phyloP scores from a whole-genome alignment of 2,329 filamentous ascomycete genomes.

The Colletotrichum gigasporum region DNA sequence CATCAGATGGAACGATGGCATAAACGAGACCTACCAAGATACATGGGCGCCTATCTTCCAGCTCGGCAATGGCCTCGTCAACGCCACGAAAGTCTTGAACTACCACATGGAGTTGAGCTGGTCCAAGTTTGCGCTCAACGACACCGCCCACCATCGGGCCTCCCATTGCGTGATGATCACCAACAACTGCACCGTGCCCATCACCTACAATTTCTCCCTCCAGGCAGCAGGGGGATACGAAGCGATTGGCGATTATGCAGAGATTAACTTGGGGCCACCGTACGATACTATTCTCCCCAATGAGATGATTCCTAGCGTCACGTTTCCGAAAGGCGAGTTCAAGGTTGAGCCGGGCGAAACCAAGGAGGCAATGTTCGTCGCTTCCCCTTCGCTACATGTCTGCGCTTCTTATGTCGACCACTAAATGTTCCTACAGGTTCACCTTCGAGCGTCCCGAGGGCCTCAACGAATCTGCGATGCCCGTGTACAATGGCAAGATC shows the following conservation, averaged over 20 bases:
- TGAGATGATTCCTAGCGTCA: neutral
- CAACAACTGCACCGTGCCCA: constrained; percentile 48
- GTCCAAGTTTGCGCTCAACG: constrained; percentile 57
- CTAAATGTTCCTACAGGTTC: constrained; percentile 28
- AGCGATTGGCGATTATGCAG: neutral
- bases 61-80: constrained; percentile 57
- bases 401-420: neutral
- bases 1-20: constrained; percentile 43
- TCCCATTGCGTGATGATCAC: constrained; percentile 49
- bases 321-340: constrained; percentile 20
- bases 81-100: constrained; percentile 55
- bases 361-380: constrained; percentile 30
- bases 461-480: constrained; percentile 42
- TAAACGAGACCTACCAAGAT: constrained; percentile 31
- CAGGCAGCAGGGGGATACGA: constrained; percentile 42
- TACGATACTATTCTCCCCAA: neutral
- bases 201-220: constrained; percentile 51
- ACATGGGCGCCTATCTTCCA: constrained; percentile 46
- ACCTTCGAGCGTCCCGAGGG: constrained; percentile 39
- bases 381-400: neutral
- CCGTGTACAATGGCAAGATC: constrained; percentile 56
- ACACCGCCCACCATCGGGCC: constrained; percentile 53
- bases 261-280: constrained; percentile 14
- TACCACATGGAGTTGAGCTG: constrained; percentile 49
- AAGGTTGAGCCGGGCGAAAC: constrained; percentile 39